These are phyloP conservation scores for Ilyonectria destructans DNA, from an alignment of 2,329 filamentous ascomycete species.

Conservation along the genomic window DNA sequence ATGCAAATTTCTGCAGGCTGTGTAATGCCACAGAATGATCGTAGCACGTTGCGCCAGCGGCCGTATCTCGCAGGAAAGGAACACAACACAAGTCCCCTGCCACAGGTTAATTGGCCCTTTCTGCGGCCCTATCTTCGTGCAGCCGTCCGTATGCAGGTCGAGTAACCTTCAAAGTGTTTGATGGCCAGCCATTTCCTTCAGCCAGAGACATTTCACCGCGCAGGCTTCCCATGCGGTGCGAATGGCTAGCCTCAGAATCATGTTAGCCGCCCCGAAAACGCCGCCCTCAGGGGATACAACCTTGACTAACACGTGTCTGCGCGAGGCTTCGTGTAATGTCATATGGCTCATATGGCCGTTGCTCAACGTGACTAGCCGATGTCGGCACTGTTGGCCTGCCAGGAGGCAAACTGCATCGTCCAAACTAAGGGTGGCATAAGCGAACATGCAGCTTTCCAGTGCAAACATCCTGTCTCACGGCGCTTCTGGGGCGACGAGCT, in stretches of 20 bases:
- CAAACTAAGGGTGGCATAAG: slow-evolving; percentile 42
- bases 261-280: slow-evolving; percentile 17
- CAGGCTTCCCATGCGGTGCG: slow-evolving; percentile 3
- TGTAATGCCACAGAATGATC: slow-evolving; percentile 26
- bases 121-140: slow-evolving; percentile 4
- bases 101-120: slow-evolving; percentile 24
- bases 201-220: background rate
- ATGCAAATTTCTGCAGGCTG: slow-evolving; percentile 21
- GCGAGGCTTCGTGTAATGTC: slow-evolving; percentile 31
- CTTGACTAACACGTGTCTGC: slow-evolving; percentile 40
- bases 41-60: slow-evolving; percentile 44
- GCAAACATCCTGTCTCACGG: slow-evolving; percentile 21
- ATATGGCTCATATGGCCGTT: slow-evolving; percentile 36
- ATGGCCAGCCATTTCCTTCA: background rate
- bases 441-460: slow-evolving; percentile 39
- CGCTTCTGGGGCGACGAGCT: background rate
- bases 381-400: slow-evolving; percentile 33
- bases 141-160: slow-evolving; percentile 3
- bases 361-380: slow-evolving; percentile 41
- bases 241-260: slow-evolving; percentile 15
- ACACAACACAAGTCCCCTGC: slow-evolving; percentile 33
- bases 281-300: slow-evolving; percentile 28
- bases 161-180: slow-evolving; percentile 1
- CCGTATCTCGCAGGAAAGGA: slow-evolving; percentile 44
- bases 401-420: slow-evolving; percentile 34